Conservation (phyloP, 805 yeast genomes). For the Pichia californica region DNA sequence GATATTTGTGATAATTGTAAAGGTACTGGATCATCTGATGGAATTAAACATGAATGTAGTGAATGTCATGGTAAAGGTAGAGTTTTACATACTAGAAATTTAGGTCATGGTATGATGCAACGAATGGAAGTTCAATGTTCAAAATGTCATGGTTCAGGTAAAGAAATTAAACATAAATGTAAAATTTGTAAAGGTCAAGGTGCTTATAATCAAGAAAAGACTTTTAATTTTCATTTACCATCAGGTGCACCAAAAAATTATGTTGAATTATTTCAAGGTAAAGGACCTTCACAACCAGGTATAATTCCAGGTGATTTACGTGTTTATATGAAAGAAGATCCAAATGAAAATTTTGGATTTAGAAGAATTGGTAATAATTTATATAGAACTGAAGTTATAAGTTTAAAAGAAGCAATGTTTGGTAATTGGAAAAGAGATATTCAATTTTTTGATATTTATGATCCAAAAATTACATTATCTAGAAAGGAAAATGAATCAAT, state of each 20-base stretch:
- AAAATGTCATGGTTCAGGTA: constrained; percentile 73
- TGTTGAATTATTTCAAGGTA: constrained; percentile 56
- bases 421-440: constrained; percentile 81
- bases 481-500: constrained; percentile 50
- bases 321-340: constrained; percentile 53
- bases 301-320: constrained; percentile 74
- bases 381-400: constrained; percentile 74
- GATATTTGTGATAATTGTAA: constrained; percentile 71
- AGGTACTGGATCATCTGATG: constrained; percentile 85
- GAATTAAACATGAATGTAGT: constrained; percentile 55
- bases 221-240: constrained; percentile 53
- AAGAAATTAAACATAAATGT: constrained; percentile 59
- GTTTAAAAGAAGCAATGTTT: constrained; percentile 58
- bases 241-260: constrained; percentile 67
- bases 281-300: constrained; percentile 82
- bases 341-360: constrained; percentile 65
- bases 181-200: constrained; percentile 64
- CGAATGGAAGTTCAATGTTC: constrained; percentile 76
- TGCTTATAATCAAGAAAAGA: constrained; percentile 48
- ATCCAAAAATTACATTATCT: constrained; percentile 37
- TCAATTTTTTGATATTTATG: constrained; percentile 57
- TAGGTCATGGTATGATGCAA: constrained; percentile 90
- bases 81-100: constrained; percentile 55
- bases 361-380: constrained; percentile 70
- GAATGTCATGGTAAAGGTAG: constrained; percentile 76